These are phyloP conservation scores for Musa troglodytarum DNA, from an alignment of 176 grass and related monocot species.

Conservation along the genomic window DNA sequence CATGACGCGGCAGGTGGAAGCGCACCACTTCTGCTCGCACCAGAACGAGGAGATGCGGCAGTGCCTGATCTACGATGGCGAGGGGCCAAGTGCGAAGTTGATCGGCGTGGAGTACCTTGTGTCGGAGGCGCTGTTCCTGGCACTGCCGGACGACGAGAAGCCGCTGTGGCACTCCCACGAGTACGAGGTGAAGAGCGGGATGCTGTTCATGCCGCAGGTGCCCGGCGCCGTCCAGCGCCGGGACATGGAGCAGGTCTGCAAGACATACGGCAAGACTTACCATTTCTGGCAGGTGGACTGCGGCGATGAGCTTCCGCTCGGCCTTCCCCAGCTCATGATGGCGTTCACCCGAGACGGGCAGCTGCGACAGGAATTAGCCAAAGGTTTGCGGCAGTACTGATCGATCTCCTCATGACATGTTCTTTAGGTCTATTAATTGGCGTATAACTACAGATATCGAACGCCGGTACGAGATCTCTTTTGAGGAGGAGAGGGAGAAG, in stretches of 20 bases:
- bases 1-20: constrained; percentile 48
- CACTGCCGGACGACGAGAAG: constrained; percentile 75
- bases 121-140: constrained; percentile 29
- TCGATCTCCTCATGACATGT: no score
- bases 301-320: constrained; percentile 62
- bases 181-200: constrained; percentile 73
- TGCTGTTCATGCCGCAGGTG: constrained; percentile 58
- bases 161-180: constrained; percentile 85
- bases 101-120: no score
- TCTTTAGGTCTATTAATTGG: no score
- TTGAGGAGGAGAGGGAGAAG: constrained; percentile 54
- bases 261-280: background rate
- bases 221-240: constrained; percentile 45
- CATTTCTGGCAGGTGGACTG: constrained; percentile 97
- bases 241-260: constrained; percentile 25
- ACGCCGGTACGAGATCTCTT: constrained; percentile 53
- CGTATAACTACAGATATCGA: constrained; percentile 42
- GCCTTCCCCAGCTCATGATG: constrained; percentile 80
- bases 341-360: constrained; percentile 33
- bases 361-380: constrained; percentile 23
- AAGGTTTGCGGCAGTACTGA: constrained; percentile 21
- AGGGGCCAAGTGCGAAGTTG: constrained; percentile 36
- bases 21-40: constrained; percentile 20
- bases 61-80: constrained; percentile 73
- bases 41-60: constrained; percentile 68